phyloP scores from a whole-genome alignment of 2,329 filamentous ascomycete species.

The Didymella pinodella region DNA sequence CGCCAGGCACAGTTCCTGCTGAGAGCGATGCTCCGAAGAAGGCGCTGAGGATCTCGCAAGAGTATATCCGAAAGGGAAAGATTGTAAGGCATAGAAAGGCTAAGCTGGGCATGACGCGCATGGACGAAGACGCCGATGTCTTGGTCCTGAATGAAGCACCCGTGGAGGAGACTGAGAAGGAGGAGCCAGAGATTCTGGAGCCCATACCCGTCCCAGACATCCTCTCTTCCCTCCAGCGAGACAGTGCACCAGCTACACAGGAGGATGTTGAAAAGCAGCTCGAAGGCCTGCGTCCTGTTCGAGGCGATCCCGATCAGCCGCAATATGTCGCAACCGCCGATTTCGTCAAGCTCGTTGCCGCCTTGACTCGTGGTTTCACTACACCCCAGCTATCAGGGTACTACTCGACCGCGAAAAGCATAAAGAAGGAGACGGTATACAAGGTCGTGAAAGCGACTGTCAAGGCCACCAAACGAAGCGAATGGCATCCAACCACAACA shows the following conservation, averaged over 20 bases:
- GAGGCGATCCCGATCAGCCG: slow-evolving; percentile 31
- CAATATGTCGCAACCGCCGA: slow-evolving; percentile 40
- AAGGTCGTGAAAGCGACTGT: slow-evolving; percentile 28
- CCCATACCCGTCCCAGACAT: slow-evolving; percentile 33
- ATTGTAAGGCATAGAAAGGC: slow-evolving; percentile 40
- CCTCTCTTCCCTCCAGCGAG: slow-evolving; percentile 37
- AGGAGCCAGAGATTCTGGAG: slow-evolving; percentile 17
- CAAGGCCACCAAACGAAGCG: slow-evolving; percentile 34
- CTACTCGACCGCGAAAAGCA: slow-evolving; percentile 39
- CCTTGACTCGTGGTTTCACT: slow-evolving; percentile 41
- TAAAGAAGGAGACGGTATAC: slow-evolving; percentile 26
- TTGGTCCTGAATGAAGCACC: slow-evolving; percentile 44
- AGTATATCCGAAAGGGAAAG: slow-evolving; percentile 32
- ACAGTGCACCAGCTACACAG: slow-evolving; percentile 31
- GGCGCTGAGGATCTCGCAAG: slow-evolving; percentile 5
- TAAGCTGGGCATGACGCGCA: slow-evolving; percentile 40
- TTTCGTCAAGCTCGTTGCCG: slow-evolving; percentile 37
- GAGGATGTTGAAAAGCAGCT: slow-evolving; percentile 45
- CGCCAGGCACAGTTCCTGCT: not conserved
- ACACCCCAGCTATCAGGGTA: slow-evolving; percentile 42
- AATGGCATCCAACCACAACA: slow-evolving; percentile 43
- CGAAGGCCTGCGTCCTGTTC: slow-evolving; percentile 41
- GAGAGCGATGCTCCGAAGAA: not conserved
- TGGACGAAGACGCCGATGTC: slow-evolving; percentile 49
- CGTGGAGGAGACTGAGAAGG: slow-evolving; percentile 13